These are phyloP conservation scores for Candida andamanensis DNA, from an alignment of 805 yeast genomes.

Conservation along the genomic window DNA sequence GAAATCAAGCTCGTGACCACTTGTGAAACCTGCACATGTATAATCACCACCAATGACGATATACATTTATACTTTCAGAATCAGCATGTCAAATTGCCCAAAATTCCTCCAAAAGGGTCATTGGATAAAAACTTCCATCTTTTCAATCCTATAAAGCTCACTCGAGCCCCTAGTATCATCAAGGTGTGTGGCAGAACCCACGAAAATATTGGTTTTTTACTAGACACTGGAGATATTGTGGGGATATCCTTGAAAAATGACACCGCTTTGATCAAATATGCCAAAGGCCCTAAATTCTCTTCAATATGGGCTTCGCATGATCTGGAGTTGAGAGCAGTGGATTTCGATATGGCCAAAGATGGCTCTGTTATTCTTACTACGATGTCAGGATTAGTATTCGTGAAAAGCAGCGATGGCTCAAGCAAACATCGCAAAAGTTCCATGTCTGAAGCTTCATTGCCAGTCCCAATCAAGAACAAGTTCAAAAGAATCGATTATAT, in stretches of 20 bases:
- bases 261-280: constrained; percentile 10
- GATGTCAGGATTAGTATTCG: constrained; percentile 61
- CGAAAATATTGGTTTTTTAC: constrained; percentile 43
- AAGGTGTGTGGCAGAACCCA: constrained; percentile 34
- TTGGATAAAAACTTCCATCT: constrained; percentile 44
- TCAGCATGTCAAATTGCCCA: constrained; percentile 48
- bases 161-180: constrained; percentile 33
- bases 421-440: constrained; percentile 27
- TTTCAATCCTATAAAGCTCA: constrained; percentile 49
- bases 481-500: constrained; percentile 49
- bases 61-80: constrained; percentile 58
- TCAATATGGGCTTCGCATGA: constrained; percentile 62
- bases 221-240: constrained; percentile 57
- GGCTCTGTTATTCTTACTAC: constrained; percentile 70
- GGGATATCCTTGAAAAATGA: constrained; percentile 17
- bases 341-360: constrained; percentile 62
- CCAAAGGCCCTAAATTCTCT: constrained; percentile 39
- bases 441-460: constrained; percentile 25
- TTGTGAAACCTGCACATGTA: constrained; percentile 65
- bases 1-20: constrained; percentile 56
- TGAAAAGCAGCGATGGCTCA: constrained; percentile 19
- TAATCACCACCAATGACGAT: constrained; percentile 53
- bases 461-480: constrained; percentile 36
- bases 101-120: constrained; percentile 30
- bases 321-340: constrained; percentile 51